A percentile compares a stretch with the other conserved stretches of the same genome.
Conservation (phyloP, 1,284 basidiomycete genomes). For the Phaffia rhodozyma region DNA sequence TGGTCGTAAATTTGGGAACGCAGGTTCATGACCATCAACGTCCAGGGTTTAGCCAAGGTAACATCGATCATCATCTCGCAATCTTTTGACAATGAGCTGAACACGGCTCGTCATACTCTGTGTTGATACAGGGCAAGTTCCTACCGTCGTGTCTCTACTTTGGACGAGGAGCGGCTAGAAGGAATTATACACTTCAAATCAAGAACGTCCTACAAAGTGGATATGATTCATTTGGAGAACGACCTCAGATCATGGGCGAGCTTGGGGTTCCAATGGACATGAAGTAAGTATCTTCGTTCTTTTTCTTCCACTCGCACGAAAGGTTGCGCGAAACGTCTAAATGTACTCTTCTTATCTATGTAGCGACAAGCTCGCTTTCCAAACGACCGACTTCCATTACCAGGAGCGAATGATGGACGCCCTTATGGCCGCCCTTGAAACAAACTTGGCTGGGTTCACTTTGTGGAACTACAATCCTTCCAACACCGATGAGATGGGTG, state of each 20-base stretch:
- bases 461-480: slow-evolving; percentile 62
- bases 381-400: slow-evolving; percentile 62
- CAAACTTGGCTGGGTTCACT: slow-evolving; percentile 59
- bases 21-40: slow-evolving; percentile 72
- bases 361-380: slow-evolving; percentile 59
- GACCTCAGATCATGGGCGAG: slow-evolving; percentile 74
- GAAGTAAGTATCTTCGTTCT: slow-evolving; percentile 48
- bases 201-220: slow-evolving; percentile 59
- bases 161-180: slow-evolving; percentile 62
- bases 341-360: background rate
- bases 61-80: background rate
- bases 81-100: background rate
- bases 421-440: slow-evolving; percentile 63
- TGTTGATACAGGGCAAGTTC: slow-evolving; percentile 60
- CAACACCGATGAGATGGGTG: slow-evolving; percentile 66
- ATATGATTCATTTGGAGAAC: slow-evolving; percentile 57
- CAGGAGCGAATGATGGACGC: slow-evolving; percentile 82
- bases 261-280: slow-evolving; percentile 88
- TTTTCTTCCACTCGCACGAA: background rate
- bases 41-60: slow-evolving; percentile 74
- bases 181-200: slow-evolving; percentile 73
- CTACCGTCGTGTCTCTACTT: slow-evolving; percentile 66
- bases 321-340: slow-evolving; percentile 4
- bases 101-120: background rate
- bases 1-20: slow-evolving; percentile 35